Conservation (phyloP, 2,329 filamentous ascomycete genomes). For the Penicillium sp. region DNA sequence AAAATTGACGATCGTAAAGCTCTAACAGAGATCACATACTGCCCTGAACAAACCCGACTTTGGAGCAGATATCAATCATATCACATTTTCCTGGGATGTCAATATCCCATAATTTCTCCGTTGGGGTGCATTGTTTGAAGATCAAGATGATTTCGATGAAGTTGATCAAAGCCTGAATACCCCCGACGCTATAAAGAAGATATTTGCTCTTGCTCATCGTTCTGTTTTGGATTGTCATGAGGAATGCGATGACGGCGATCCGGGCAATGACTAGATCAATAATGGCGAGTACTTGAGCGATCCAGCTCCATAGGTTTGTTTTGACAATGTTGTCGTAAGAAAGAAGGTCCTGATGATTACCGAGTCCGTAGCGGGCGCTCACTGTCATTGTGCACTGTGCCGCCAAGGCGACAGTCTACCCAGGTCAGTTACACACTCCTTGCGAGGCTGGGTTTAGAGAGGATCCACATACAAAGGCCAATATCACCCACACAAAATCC, state of each 20-base stretch:
- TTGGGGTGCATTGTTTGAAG: constrained; percentile 25
- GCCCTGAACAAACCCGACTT: constrained; percentile 27
- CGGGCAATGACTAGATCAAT: constrained; percentile 24
- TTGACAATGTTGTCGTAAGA: constrained; percentile 17
- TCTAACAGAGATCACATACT: constrained; percentile 15
- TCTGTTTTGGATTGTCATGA: constrained; percentile 24
- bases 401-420: constrained; percentile 20
- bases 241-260: constrained; percentile 27
- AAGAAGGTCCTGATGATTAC: constrained; percentile 23
- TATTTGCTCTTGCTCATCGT: constrained; percentile 20
- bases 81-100: constrained; percentile 22
- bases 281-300: constrained; percentile 23
- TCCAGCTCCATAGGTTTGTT: constrained; percentile 30
- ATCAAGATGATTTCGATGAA: constrained; percentile 25
- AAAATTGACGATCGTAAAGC: neutral
- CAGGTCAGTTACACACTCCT: constrained; percentile 6
- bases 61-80: constrained; percentile 20
- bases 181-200: constrained; percentile 24
- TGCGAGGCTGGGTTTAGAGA: neutral
- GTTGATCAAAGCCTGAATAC: constrained; percentile 23
- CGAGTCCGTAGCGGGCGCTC: constrained; percentile 26
- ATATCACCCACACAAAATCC: constrained; percentile 31
- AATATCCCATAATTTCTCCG: constrained; percentile 23
- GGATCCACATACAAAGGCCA: constrained; percentile 23
- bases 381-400: constrained; percentile 25